Base-by-base conservation (phyloP, 768 basidiomycete genomes). In the Phanerochaete sordida region DNA sequence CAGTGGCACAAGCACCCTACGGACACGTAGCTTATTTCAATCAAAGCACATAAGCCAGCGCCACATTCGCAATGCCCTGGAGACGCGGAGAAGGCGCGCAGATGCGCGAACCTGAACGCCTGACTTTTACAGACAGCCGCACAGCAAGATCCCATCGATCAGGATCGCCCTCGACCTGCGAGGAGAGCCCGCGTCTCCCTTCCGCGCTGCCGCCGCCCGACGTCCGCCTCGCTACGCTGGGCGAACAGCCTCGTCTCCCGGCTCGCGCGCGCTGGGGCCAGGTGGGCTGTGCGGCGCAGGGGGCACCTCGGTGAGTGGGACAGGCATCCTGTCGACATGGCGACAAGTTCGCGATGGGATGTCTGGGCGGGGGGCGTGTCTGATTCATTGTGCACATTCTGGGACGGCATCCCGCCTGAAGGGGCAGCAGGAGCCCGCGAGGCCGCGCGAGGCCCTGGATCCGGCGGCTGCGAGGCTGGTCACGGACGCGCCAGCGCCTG, bases 281-380 rank as follows among this genome's bases (percentile, higher is more conserved):
- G n/a, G n/a, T n/a, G n/a, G n/a, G n/a, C n/a, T n/a, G n/a, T n/a
- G n/a, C n/a, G n/a, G n/a, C n/a, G 7, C 28, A 19, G 16, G 24
- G 12, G 50, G 49, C 57, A 37, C 23, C 43, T 37, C 57, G 57
- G 33, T 31, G 50, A 23, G 47, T 35, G n/a, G 46, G 12, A 23
- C 46, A 15, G 24, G n/a, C 12, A 12, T 43, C 33, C 31, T 58
- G 57, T 58, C 57, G 57, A 58, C 57, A 58, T 58, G 57, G n/a
- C n/a, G n/a, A n/a, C n/a, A n/a, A n/a, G n/a, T n/a, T n/a, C n/a
- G 56, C 43, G 31, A 57, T 57, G 56, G 26, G 56, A 50, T 37
- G 57, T 23, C 13, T 16, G 57, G 33, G 31, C 28, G 33, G 33
- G 47, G 37, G 57, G 16, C 30, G 49, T 46, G 37, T 58, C 30